phyloP scores from a whole-genome alignment of 2,329 filamentous ascomycete species.

The Cyphellophora attinorum region DNA sequence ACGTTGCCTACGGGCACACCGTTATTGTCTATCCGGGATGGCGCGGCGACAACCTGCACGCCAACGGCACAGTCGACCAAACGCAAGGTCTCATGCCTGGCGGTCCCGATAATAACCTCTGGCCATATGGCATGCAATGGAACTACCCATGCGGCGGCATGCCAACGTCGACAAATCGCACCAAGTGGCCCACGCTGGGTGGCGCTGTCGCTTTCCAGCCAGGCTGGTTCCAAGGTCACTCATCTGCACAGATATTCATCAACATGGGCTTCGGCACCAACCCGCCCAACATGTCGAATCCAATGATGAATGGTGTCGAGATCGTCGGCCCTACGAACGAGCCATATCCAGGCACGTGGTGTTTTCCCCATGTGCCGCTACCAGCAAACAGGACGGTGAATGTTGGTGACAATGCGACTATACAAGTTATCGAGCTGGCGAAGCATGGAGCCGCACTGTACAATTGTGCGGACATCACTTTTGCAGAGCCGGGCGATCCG shows the following conservation, averaged over 20 bases:
- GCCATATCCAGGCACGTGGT: constrained; percentile 81
- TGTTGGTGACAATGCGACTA: constrained; percentile 79
- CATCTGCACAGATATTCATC: constrained; percentile 73
- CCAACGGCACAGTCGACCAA: constrained; percentile 51
- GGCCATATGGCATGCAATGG: constrained; percentile 91
- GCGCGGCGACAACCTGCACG: constrained; percentile 76
- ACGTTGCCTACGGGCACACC: constrained; percentile 47
- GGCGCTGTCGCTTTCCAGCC: constrained; percentile 87
- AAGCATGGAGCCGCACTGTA: constrained; percentile 75
- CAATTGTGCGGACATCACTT: constrained; percentile 89
- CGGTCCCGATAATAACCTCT: constrained; percentile 39
- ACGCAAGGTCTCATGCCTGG: constrained; percentile 34
- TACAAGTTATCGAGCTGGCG: constrained; percentile 76
- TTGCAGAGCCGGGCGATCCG: constrained; percentile 57
- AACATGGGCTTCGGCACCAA: constrained; percentile 80
- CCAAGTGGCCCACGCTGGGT: constrained; percentile 80
- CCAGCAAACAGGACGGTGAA: constrained; percentile 62
- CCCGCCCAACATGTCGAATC: constrained; percentile 77
- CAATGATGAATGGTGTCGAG: constrained; percentile 72
- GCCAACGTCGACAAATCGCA: constrained; percentile 67
- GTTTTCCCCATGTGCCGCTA: constrained; percentile 78
- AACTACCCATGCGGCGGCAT: constrained; percentile 88
- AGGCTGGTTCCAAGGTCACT: constrained; percentile 89
- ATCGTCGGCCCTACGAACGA: constrained; percentile 71
- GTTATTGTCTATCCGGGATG: constrained; percentile 79